phyloP scores from a whole-genome alignment of 192 early-diverging fungal species.

The Helicostylum pulchrum region DNA sequence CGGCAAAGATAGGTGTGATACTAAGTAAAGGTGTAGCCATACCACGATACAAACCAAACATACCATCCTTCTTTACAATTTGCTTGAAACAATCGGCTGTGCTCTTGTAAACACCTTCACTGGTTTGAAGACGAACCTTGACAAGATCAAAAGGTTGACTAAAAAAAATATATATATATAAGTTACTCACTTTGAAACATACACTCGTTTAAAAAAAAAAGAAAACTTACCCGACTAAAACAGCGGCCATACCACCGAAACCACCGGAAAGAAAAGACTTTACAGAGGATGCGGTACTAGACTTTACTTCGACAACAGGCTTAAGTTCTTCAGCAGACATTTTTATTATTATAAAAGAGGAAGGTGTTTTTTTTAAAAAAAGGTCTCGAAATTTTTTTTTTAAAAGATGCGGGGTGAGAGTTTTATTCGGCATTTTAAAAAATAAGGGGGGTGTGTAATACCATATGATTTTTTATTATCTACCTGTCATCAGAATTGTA shows the following conservation, averaged over 20 bases:
- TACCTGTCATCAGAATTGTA: no score
- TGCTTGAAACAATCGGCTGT: constrained; percentile 89
- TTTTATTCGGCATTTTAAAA: no score
- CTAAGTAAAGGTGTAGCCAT: constrained; percentile 91
- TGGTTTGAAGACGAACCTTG: constrained; percentile 95
- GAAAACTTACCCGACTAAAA: constrained; percentile 58
- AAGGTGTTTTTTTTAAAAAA: background rate
- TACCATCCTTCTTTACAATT: constrained; percentile 86
- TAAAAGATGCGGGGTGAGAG: background rate
- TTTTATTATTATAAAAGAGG: background rate
- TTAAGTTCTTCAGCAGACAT: constrained; percentile 11
- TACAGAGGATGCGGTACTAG: constrained; percentile 45
- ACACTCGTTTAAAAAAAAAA: no score
- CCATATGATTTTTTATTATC: no score
- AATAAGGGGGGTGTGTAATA: no score
- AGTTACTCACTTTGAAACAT: background rate
- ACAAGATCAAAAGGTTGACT: constrained; percentile 87
- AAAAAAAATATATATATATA: background rate
- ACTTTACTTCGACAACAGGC: constrained; percentile 8
- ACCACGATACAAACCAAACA: constrained; percentile 92
- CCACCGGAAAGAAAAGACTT: constrained; percentile 95
- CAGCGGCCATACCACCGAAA: constrained; percentile 83
- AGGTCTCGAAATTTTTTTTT: background rate
- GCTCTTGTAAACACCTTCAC: constrained; percentile 75
- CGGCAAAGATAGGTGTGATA: constrained; percentile 94